Percentiles rank a stretch among this genome's conserved stretches.
Evolutionary conservation across 2,329 filamentous ascomycete genomes (phyloP).

Genomic region (Orbilia oligospora): DNA sequence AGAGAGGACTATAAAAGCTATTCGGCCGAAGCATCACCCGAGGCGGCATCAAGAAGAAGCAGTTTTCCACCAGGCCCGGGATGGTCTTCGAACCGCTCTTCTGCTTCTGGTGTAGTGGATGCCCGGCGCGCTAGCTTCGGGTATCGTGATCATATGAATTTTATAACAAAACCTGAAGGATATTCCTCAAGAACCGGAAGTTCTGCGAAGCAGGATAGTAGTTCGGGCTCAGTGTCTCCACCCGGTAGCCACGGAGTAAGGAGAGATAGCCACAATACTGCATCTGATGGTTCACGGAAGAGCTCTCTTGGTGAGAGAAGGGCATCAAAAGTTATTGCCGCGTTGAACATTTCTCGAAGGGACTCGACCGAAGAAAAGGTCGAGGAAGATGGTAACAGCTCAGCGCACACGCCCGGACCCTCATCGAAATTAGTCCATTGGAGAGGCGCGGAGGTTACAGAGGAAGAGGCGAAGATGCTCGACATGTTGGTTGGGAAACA

Average conservation of each 20-base stretch:
- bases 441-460: conserved; percentile 54
- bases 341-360: conserved; percentile 34
- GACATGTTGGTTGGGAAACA: conserved; percentile 53
- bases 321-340: conserved; percentile 49
- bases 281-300: conserved; percentile 23
- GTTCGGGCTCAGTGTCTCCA: conserved; percentile 21
- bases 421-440: conserved; percentile 47
- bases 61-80: conserved; percentile 38
- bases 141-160: conserved; percentile 55
- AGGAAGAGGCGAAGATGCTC: conserved; percentile 56
- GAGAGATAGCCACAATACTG: conserved; percentile 13
- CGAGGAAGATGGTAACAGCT: conserved; percentile 16
- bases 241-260: not conserved
- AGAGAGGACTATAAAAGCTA: conserved; percentile 51
- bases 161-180: conserved; percentile 53
- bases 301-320: conserved; percentile 51
- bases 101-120: conserved; percentile 18
- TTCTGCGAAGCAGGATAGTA: conserved; percentile 36
- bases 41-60: conserved; percentile 28
- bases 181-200: conserved; percentile 40
- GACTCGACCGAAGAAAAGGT: conserved; percentile 29
- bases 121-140: conserved; percentile 47
- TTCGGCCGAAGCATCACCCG: conserved; percentile 14
- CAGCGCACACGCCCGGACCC: conserved; percentile 2
- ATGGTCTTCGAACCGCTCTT: conserved; percentile 39